A percentile compares a stretch with the other conserved stretches of the same genome.
phyloP scores from a whole-genome alignment of 179 eudicot species.

The Corrigiola litoralis region DNA sequence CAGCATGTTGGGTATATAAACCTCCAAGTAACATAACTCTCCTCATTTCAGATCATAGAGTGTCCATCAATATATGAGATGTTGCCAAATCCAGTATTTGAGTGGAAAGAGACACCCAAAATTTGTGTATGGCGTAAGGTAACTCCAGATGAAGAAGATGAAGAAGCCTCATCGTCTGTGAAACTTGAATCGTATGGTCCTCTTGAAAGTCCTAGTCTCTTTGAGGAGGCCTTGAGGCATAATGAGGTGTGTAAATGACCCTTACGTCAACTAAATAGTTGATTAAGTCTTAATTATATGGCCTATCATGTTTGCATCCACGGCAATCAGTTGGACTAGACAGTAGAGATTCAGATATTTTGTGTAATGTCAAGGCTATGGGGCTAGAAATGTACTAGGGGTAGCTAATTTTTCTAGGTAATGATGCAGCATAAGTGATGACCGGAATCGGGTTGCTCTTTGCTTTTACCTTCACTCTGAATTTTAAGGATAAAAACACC shows the following conservation, averaged over 20 bases:
- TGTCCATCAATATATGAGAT: conserved; percentile 95
- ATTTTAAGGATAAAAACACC: too few relatives aligned
- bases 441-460: not conserved
- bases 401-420: not conserved
- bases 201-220: conserved; percentile 44
- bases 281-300: too few relatives aligned
- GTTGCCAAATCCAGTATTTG: conserved; percentile 78
- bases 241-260: conserved; percentile 55
- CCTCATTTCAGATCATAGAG: conserved; percentile 57
- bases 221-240: conserved; percentile 74
- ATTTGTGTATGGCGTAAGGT: conserved; percentile 69
- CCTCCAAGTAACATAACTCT: not conserved
- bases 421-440: not conserved
- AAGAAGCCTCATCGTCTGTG: conserved; percentile 26
- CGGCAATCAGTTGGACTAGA: too few relatives aligned
- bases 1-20: too few relatives aligned
- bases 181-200: conserved; percentile 66
- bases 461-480: not conserved
- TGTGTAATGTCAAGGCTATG: not conserved
- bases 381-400: not conserved
- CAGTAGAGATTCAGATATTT: not conserved
- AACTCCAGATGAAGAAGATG: conserved; percentile 39
- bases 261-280: not conserved
- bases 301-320: too few relatives aligned
- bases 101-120: conserved; percentile 71